phyloP scores from a whole-genome alignment of 805 yeast genomes.

The Vanderwaltozyma verrucispora region DNA sequence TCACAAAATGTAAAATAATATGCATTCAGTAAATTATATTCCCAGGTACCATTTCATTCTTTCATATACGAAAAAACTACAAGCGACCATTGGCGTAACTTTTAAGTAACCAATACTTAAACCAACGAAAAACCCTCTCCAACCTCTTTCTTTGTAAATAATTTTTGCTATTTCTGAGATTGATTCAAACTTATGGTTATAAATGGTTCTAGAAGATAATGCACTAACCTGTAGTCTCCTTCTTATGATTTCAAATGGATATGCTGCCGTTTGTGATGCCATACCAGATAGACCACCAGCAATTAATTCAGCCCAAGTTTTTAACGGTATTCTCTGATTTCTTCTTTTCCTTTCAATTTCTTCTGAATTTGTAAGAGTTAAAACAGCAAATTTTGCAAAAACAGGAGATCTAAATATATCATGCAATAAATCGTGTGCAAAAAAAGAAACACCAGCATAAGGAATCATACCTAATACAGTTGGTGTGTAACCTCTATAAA shows the following conservation, averaged over 20 bases:
- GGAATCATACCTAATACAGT: slow-evolving; percentile 95
- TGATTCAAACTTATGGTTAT: slow-evolving; percentile 24
- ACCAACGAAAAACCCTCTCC: slow-evolving; percentile 88
- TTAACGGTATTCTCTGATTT: slow-evolving; percentile 49
- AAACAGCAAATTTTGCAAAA: slow-evolving; percentile 44
- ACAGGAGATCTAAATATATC: slow-evolving; percentile 64
- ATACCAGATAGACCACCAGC: slow-evolving; percentile 98
- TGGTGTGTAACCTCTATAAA: slow-evolving; percentile 90
- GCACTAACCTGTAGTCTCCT: slow-evolving; percentile 96
- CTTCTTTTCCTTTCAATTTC: slow-evolving; percentile 9
- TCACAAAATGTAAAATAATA: no score
- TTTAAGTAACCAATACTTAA: slow-evolving; percentile 90
- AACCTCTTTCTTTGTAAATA: slow-evolving; percentile 65
- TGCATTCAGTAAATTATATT: slow-evolving; percentile 30
- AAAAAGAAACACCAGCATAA: slow-evolving; percentile 94
- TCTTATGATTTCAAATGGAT: slow-evolving; percentile 91
- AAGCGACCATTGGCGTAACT: slow-evolving; percentile 95
- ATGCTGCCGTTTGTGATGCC: slow-evolving; percentile 91
- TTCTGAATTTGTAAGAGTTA: slow-evolving; percentile 16
- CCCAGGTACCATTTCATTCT: slow-evolving; percentile 63
- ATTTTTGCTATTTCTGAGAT: slow-evolving; percentile 33
- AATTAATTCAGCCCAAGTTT: slow-evolving; percentile 81
- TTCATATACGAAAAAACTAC: slow-evolving; percentile 91
- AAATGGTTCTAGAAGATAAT: slow-evolving; percentile 49
- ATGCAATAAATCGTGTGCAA: slow-evolving; percentile 85